Conservation (phyloP, 805 yeast genomes). For the Metschnikowia borealis region DNA sequence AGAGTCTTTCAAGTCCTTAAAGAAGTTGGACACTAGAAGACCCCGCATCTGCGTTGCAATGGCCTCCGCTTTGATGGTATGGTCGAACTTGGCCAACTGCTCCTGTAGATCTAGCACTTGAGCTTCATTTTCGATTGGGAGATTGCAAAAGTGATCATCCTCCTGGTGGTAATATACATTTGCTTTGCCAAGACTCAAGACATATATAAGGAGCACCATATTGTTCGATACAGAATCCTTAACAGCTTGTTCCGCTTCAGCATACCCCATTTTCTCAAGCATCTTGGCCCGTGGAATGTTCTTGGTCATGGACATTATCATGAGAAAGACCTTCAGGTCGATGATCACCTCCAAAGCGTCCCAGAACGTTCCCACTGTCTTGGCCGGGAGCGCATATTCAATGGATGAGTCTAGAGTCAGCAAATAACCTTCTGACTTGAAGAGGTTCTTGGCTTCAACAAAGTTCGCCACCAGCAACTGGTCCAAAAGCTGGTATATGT, state of each 20-base stretch:
- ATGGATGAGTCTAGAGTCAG: constrained; percentile 7
- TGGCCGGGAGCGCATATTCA: constrained; percentile 11
- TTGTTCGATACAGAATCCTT: constrained; percentile 16
- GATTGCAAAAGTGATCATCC: constrained; percentile 24
- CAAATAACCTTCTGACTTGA: constrained; percentile 1
- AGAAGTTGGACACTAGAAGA: background rate
- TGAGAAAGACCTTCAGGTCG: constrained; percentile 30
- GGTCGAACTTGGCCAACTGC: constrained; percentile 12
- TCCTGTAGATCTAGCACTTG: constrained; percentile 15
- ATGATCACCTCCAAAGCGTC: constrained; percentile 23
- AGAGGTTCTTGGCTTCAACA: constrained; percentile 11
- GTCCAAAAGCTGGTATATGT: constrained; percentile 14
- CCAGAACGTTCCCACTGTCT: constrained; percentile 17
- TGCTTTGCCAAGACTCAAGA: constrained; percentile 25
- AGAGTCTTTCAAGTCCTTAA: background rate
- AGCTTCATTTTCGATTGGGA: constrained; percentile 8
- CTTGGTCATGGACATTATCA: constrained; percentile 25
- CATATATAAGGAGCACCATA: constrained; percentile 23
- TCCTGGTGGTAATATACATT: constrained; percentile 26
- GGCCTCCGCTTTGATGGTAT: constrained; percentile 22
- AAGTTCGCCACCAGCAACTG: constrained; percentile 23
- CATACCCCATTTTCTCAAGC: constrained; percentile 27
- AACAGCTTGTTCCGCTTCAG: constrained; percentile 5
- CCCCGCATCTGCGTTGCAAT: constrained; percentile 26
- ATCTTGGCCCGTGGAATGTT: constrained; percentile 22